Evolutionary conservation across 371 early-diverging fungal species (phyloP).

Genomic region (Chytridium lagenaria): DNA sequence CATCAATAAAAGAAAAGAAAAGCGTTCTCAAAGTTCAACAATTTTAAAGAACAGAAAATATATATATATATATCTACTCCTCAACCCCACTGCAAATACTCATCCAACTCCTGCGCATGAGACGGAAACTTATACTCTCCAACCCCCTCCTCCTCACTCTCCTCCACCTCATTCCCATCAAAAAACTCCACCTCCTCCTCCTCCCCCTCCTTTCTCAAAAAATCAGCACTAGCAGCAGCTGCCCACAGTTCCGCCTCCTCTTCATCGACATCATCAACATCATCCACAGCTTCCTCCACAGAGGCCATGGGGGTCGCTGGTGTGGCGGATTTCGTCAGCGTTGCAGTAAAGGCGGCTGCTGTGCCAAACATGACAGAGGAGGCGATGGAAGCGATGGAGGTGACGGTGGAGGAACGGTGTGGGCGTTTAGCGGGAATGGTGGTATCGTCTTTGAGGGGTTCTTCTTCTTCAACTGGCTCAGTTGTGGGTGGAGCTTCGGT

Average conservation of each 20-base stretch:
- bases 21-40: no score
- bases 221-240: not conserved
- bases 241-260: slow-evolving; percentile 22
- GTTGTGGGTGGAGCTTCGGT: not conserved
- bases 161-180: slow-evolving; percentile 19
- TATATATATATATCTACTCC: no score
- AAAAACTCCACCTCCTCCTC: slow-evolving; percentile 19
- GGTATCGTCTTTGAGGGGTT: not conserved
- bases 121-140: slow-evolving; percentile 5
- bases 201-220: not conserved
- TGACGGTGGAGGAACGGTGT: not conserved
- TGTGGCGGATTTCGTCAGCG: slow-evolving; percentile 10
- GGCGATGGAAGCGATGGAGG: slow-evolving; percentile 25
- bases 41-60: no score
- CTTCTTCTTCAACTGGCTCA: not conserved
- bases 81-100: slow-evolving; percentile 27
- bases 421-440: not conserved
- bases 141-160: slow-evolving; percentile 4
- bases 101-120: slow-evolving; percentile 21
- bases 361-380: slow-evolving; percentile 29
- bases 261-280: not conserved
- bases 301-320: not conserved
- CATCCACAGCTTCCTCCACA: not conserved
- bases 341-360: slow-evolving; percentile 18
- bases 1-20: no score